Evolutionary conservation across 345 rosid genomes (phyloP), one percentile per base, ranked within the genome.

Genomic region (Syzygium jambos): DNA sequence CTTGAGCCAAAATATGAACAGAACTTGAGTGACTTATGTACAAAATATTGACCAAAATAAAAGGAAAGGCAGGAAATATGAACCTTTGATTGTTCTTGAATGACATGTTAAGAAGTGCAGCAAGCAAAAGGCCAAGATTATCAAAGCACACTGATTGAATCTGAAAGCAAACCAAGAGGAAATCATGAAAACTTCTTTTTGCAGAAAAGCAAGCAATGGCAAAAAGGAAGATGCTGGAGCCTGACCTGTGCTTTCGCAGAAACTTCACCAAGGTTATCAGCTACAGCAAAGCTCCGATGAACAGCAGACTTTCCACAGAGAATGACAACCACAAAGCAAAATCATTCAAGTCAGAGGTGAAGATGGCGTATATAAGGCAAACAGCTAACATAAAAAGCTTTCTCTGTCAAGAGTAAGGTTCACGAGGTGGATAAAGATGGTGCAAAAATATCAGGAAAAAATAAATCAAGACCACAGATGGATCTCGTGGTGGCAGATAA

Each of bases 251-350:
- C 92, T 90, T 97, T 97, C 5, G 98, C 98, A 87, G 99, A 95
- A 89, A 95, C 94, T 94, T 97, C 99, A 91, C 98, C 99, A 53
- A 95, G 94, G 92, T 97, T 97, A 93, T 95, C 98, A 43, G 95
- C 96, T 85, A 97, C 86, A n/a, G 99, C 98, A 93, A 97, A 97
- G 93, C 99, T 97, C 86, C 95, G 91, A 90, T 95, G 98, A 88
- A 97, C 91, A 82, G 98, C 93, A 87, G 99, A 93, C 99, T 95
- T 87, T 85, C 83, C 41, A 56, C 78, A 30, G 34, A 87, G 85
- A 80, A 63, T 53, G 11, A 87, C 2, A 65, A 84, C 34, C 84
- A 51, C 51, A n/a, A 43, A 57, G n/a, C 9, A n/a, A 43, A 84
- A 51, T 17, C 6, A 46, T 52, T 41, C 23, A 82, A 22, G 22